Percentiles rank a stretch among this genome's conserved stretches.
These are phyloP conservation scores for Cutaneotrichosporon sp. DNA, from an alignment of 1,284 basidiomycete species.

Conservation along the genomic window DNA sequence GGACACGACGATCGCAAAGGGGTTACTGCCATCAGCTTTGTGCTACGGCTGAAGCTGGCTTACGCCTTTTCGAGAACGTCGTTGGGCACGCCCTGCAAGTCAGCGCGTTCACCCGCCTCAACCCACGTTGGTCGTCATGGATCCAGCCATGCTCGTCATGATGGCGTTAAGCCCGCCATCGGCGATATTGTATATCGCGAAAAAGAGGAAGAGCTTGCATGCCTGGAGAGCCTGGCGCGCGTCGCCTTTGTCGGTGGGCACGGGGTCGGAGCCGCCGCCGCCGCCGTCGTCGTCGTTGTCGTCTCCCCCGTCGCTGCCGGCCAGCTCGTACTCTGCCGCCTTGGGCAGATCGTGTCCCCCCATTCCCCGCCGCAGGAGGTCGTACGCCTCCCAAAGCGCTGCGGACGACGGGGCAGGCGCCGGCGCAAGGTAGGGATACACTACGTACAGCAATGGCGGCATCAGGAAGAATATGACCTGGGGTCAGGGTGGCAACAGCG, in stretches of 20 bases:
- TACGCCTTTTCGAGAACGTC: conserved; percentile 46
- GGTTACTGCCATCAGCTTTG: conserved; percentile 18
- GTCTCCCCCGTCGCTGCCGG: conserved; percentile 47
- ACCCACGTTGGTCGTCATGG: conserved; percentile 45
- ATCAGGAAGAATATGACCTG: conserved; percentile 47
- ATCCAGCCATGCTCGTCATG: conserved; percentile 45
- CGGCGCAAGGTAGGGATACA: conserved; percentile 25
- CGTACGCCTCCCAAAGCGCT: conserved; percentile 43
- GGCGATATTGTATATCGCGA: conserved; percentile 51
- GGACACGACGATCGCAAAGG: conserved; percentile 44
- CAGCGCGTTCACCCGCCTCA: background rate
- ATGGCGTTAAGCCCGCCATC: conserved; percentile 31
- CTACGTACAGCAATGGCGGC: conserved; percentile 28
- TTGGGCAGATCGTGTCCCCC: background rate
- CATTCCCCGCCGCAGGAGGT: conserved; percentile 13
- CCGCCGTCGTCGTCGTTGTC: conserved; percentile 42
- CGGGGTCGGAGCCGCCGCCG: conserved; percentile 29
- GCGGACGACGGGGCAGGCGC: conserved; percentile 51
- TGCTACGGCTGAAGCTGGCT: background rate
- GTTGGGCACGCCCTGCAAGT: conserved; percentile 47
- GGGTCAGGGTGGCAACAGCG: background rate
- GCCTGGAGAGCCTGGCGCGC: conserved; percentile 49
- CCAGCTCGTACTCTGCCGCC: conserved; percentile 20
- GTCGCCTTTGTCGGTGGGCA: conserved; percentile 52
- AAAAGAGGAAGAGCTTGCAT: conserved; percentile 50